phyloP scores from a whole-genome alignment of 164 flowering plant species.

The Amborella trichopoda region DNA sequence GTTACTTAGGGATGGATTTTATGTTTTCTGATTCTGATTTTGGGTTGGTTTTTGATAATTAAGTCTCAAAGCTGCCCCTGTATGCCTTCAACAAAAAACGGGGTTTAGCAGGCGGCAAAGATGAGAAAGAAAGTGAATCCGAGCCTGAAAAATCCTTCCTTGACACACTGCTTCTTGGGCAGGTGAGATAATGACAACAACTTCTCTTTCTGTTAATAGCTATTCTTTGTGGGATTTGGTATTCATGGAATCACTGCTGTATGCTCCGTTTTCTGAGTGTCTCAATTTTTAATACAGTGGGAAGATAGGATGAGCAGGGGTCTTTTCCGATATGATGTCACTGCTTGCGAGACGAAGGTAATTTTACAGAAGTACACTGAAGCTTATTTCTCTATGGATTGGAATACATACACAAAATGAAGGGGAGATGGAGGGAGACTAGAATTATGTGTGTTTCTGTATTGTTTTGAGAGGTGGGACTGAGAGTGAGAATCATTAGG shows the following conservation, averaged over 20 bases:
- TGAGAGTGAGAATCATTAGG: too few species aligned
- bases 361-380: background rate
- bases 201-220: background rate
- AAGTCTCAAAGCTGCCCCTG: slow-evolving; percentile 38
- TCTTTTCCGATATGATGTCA: slow-evolving; percentile 78
- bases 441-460: too few species aligned
- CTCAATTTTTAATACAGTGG: slow-evolving; percentile 30
- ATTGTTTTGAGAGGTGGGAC: too few species aligned
- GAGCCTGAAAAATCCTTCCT: slow-evolving; percentile 16
- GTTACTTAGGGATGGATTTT: too few species aligned
- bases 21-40: too few species aligned
- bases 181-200: slow-evolving; percentile 3
- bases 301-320: slow-evolving; percentile 64
- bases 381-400: too few species aligned
- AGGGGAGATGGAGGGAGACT: too few species aligned
- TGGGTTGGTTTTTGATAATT: slow-evolving; percentile 1
- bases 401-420: too few species aligned
- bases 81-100: slow-evolving; percentile 24
- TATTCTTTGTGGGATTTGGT: background rate
- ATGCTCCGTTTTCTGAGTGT: background rate
- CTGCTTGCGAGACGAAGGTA: slow-evolving; percentile 56
- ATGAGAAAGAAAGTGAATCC: background rate
- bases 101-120: slow-evolving; percentile 5
- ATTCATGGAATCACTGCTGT: background rate
- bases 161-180: slow-evolving; percentile 26